Evolutionary conservation across 352 stramenopile species (phyloP).

Genomic region (Lagenidium giganteum): DNA sequence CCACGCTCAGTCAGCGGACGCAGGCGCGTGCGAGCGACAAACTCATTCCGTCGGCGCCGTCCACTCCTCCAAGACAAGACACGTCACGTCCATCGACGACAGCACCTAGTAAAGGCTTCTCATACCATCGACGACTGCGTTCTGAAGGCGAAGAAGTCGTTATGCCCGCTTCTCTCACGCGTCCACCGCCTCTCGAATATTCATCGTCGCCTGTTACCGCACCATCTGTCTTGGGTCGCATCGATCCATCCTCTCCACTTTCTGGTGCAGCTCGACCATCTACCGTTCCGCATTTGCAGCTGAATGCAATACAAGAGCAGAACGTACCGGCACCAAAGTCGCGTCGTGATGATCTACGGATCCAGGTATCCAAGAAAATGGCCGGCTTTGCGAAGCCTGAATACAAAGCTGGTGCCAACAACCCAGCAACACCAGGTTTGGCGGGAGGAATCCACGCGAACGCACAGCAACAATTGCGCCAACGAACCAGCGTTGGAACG

Average conservation of each 20-base stretch:
- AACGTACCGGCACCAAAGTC: slow-evolving; percentile 9
- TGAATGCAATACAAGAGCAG: background rate
- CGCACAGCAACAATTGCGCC: slow-evolving; percentile 1
- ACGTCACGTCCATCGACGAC: slow-evolving; percentile 17
- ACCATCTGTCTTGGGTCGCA: slow-evolving; percentile 4
- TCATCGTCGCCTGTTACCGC: slow-evolving; percentile 25
- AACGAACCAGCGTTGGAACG: background rate
- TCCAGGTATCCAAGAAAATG: slow-evolving; percentile 81
- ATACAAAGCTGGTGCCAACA: background rate
- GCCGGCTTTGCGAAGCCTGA: slow-evolving; percentile 25
- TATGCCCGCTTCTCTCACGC: background rate
- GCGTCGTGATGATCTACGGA: slow-evolving; percentile 53
- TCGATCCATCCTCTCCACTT: slow-evolving; percentile 6
- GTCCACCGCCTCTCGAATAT: slow-evolving; percentile 24
- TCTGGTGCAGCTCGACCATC: slow-evolving; percentile 1
- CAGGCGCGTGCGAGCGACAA: slow-evolving; percentile 12
- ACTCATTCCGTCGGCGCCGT: slow-evolving; percentile 18
- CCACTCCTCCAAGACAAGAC: slow-evolving; percentile 17
- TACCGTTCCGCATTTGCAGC: background rate
- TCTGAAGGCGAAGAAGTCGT: background rate
- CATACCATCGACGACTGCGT: slow-evolving; percentile 2
- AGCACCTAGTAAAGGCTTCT: background rate
- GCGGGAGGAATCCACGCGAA: slow-evolving; percentile 1
- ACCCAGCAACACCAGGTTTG: background rate
- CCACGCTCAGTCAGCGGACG: slow-evolving; percentile 11